A percentile compares a stretch with the other conserved stretches of the same genome.
Conservation (phyloP, 495 filamentous ascomycete species). For the Parachaetomium inaequale region DNA sequence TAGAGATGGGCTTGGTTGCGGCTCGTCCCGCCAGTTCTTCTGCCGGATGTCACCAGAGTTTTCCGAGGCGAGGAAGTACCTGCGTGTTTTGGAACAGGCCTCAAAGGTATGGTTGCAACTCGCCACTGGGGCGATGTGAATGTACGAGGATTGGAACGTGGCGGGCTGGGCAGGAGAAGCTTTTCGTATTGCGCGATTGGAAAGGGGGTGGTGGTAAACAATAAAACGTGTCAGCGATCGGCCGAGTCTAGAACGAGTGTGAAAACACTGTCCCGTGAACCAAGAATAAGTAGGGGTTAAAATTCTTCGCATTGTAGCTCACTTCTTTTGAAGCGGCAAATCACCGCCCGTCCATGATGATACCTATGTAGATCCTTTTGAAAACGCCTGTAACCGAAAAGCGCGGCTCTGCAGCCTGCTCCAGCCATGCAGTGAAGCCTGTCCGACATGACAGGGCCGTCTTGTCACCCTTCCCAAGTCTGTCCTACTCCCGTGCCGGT, state of each 20-base stretch:
- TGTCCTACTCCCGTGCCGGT: neutral
- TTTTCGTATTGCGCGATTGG: too few species aligned
- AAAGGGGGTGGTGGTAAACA: neutral
- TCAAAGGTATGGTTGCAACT: neutral
- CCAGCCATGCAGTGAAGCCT: conserved; percentile 2
- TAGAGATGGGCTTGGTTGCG: neutral
- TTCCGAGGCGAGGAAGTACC: neutral
- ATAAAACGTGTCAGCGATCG: neutral
- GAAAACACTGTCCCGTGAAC: neutral
- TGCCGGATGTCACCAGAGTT: neutral
- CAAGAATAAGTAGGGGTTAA: neutral
- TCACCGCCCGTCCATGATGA: neutral
- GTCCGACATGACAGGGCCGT: neutral
- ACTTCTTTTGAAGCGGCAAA: neutral
- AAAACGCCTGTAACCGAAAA: conserved; percentile 8
- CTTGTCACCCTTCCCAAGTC: neutral
- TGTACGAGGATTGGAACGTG: too few species aligned
- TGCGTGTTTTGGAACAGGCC: neutral
- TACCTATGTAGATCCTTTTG: neutral
- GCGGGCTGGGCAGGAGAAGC: too few species aligned
- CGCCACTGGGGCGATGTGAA: too few species aligned
- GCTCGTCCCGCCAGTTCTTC: conserved; percentile 3
- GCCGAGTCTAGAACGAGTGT: neutral
- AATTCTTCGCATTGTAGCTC: conserved; percentile 1
- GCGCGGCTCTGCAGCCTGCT: neutral